Base-by-base conservation (phyloP, 768 basidiomycete genomes). In the Termitomyces heimii region DNA sequence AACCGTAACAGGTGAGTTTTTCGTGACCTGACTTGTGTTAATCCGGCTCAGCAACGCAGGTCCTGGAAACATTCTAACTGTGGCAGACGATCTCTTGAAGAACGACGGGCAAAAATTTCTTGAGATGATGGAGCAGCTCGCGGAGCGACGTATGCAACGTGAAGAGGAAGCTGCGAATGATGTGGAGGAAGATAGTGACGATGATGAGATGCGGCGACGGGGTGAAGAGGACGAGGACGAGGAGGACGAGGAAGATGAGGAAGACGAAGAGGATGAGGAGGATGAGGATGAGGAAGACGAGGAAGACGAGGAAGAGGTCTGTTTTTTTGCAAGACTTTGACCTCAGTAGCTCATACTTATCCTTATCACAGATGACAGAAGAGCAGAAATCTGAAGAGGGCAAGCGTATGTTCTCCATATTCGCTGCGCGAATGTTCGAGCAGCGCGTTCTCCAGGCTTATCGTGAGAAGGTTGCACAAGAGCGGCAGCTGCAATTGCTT, bases 41-140 rank as follows among this genome's bases (percentile, higher is more conserved):
- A 56, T 62, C 49, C 43, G 44, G 18, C 48, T 66, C 18, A 59
- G 59, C 62, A 63, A 60, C 66, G 54, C 62, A 89, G 88, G 86
- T 55, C 87, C 87, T 70, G 94, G 92, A 66, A 95, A 94, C 66
- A 98, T 99, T 69, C 80, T 99, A 45, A 99, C 97, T 22, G 96
- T 99, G 53, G 97, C 97, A 46, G 97, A 99, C 68, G 97, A 99
- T 74, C 82, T 99, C 45, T 80, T 99, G 65, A 97, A 97, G 79
- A 98, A 98, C 66, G 95, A 99, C 66, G 96, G 96, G 2, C 92
- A 94, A 67, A 98, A 97, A 77, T 99, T 99, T 76, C 76, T 99
- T 65, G 97, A 99, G 77, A 99, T 99, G 97, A 99, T 99, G 97
- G 97, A 98, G 71, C 94, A 96, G 72, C 82, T 99, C 20, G 95